Evolutionary conservation across 805 yeast species (phyloP), one percentile per base, ranked within the genome.

Genomic region (Kodamaea kakaduensis): DNA sequence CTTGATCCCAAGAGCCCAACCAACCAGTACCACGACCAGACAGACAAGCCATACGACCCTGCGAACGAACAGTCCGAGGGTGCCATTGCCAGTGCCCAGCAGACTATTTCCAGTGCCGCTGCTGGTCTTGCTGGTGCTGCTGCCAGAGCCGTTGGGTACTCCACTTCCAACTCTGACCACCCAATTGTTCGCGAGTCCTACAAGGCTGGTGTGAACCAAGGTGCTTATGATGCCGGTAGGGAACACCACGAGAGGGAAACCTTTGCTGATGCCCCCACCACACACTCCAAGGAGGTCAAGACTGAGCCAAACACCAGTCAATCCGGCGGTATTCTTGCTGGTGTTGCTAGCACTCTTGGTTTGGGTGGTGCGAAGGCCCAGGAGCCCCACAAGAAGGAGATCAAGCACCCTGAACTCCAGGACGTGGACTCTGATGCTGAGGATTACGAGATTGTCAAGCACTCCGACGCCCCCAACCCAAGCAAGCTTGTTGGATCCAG

Each of bases 191-290:
- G 23, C 6, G 46, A 41, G 8, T 35, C 27, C 13, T 48, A 50
- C 36, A 34, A 17, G 14, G 46, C 46, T 9, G 56, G 53, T 16
- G 43, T 43, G 10, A 19, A 32, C 9, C 37, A 35, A 18, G 51
- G 41, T 6, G 32, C 48, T 15, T 42, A 45, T 34, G 55, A 48
- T 23, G 46, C 45, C 3, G 54, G 54, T 8, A 17, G 38, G 36
- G 23, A 35, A 31, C n/a, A 18, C 30, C 10, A 42, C 36, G 9
- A 32, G 39, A 26, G 17, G 5, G 32, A 30, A n/a, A 18, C 14
- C 23, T 17, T n/a, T n/a, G n/a, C 31, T 17, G 31, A 16, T 6
- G 23, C 12, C 7, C 9, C 7, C 28, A n/a, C 15, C 9, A 25
- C 28, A 4, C 17, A 8, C 10, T n/a, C n/a, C 17, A 12, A 7